Evolutionary conservation across 768 basidiomycete genomes (phyloP).

Genomic region (Boletus patriciae): DNA sequence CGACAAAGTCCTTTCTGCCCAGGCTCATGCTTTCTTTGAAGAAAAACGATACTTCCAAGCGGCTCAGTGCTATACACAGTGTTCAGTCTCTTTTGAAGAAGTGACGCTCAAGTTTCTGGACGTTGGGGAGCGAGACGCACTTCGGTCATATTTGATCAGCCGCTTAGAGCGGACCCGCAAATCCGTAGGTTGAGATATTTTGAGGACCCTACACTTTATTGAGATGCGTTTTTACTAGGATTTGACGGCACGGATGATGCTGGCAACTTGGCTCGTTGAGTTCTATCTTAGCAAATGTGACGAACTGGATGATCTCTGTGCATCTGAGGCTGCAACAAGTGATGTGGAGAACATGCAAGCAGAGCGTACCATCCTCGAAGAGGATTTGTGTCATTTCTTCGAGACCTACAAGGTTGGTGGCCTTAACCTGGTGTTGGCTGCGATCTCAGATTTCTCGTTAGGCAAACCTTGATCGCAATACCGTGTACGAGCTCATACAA

Average conservation of each 20-base stretch:
- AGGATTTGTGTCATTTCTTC: conserved; percentile 90
- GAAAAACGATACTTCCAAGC: conserved; percentile 86
- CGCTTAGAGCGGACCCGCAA: conserved; percentile 83
- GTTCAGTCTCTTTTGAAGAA: conserved; percentile 85
- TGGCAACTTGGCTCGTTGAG: conserved; percentile 98
- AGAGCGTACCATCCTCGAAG: conserved; percentile 82
- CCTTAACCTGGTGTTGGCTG: not conserved
- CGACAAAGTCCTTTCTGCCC: conserved; percentile 78
- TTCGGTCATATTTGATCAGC: conserved; percentile 87
- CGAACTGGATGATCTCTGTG: conserved; percentile 90
- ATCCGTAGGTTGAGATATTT: conserved; percentile 50
- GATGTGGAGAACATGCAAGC: conserved; percentile 83
- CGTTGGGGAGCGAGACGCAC: conserved; percentile 82
- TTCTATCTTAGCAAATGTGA: conserved; percentile 97
- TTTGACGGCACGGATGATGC: conserved; percentile 91
- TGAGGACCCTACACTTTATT: not conserved
- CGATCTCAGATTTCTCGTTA: conserved; percentile 31
- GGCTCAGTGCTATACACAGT: conserved; percentile 89
- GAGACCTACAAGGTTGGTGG: conserved; percentile 83
- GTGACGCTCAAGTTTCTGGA: conserved; percentile 90
- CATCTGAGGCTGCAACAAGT: conserved; percentile 76
- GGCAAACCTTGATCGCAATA: conserved; percentile 81
- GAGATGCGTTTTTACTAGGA: conserved; percentile 52
- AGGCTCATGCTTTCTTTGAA: conserved; percentile 78
- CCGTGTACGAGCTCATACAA: conserved; percentile 90